Conservation (phyloP, 1,284 basidiomycete species). For the Polyporus tsugae region DNA sequence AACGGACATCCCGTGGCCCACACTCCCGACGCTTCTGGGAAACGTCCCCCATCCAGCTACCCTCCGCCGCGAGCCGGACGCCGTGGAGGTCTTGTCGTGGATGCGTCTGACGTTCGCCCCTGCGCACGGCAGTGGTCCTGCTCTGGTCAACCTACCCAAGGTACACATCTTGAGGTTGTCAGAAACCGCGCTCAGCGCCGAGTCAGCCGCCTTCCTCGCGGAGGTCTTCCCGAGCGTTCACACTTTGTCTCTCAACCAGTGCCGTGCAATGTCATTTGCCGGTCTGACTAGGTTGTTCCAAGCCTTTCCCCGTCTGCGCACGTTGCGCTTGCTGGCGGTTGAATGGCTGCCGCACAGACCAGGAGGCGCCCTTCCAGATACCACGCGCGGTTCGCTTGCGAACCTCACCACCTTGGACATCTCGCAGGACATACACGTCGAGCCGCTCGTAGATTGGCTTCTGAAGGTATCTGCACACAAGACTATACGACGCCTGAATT, state of each 20-base stretch:
- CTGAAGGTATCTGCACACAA: constrained; percentile 21
- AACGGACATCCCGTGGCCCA: constrained; percentile 32
- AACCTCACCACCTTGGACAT: constrained; percentile 30
- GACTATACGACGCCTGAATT: constrained; percentile 28
- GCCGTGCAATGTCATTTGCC: constrained; percentile 33
- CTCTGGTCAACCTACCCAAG: not conserved
- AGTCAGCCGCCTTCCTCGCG: constrained; percentile 6
- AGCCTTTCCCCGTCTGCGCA: constrained; percentile 25
- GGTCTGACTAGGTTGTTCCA: constrained; percentile 30
- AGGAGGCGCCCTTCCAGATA: not conserved
- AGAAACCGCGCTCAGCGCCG: constrained; percentile 25
- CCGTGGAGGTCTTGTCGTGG: constrained; percentile 14
- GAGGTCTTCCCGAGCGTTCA: constrained; percentile 18
- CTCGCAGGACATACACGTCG: constrained; percentile 33
- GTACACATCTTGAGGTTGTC: constrained; percentile 9
- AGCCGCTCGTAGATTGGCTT: constrained; percentile 34
- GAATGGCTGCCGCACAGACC: constrained; percentile 27
- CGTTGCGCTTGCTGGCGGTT: constrained; percentile 25
- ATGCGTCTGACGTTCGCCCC: constrained; percentile 21
- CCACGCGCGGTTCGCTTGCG: constrained; percentile 8
- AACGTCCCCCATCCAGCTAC: constrained; percentile 15
- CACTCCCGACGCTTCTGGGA: not conserved
- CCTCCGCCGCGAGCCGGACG: constrained; percentile 18
- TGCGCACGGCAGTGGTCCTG: not conserved
- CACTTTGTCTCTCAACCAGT: constrained; percentile 32